Evolutionary conservation across 2,329 filamentous ascomycete genomes (phyloP).

Genomic region (Passalora sequoiae): DNA sequence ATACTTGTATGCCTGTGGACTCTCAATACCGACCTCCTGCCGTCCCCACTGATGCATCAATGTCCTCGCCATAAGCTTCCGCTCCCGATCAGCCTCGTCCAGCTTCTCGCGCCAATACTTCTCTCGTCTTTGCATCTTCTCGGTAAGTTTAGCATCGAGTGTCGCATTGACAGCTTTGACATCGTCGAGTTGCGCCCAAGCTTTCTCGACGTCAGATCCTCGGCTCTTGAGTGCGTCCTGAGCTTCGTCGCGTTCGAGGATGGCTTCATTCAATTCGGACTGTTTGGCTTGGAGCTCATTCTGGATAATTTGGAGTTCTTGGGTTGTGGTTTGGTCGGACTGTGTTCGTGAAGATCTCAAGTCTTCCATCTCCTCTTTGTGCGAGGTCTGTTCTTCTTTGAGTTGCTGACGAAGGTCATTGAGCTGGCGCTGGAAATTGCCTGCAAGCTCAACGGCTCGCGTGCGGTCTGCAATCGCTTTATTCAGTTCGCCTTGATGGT

Average conservation of each 20-base stretch:
- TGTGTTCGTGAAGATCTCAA: conserved; percentile 15
- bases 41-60: conserved; percentile 81
- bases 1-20: conserved; percentile 34
- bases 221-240: conserved; percentile 18
- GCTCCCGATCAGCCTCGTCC: conserved; percentile 28
- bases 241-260: conserved; percentile 26
- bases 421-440: conserved; percentile 20
- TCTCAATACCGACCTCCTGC: conserved; percentile 33
- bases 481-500: conserved; percentile 17
- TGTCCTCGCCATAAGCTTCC: conserved; percentile 39
- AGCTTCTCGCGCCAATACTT: conserved; percentile 22
- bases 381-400: conserved; percentile 18
- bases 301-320: conserved; percentile 17
- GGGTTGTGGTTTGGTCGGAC: conserved; percentile 10
- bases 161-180: conserved; percentile 22
- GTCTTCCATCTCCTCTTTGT: conserved; percentile 21
- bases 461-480: conserved; percentile 17
- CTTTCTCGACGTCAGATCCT: conserved; percentile 6
- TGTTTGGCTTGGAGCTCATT: conserved; percentile 22
- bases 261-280: conserved; percentile 24
- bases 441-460: conserved; percentile 21
- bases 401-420: conserved; percentile 25
- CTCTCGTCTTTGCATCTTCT: conserved; percentile 23
- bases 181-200: conserved; percentile 12
- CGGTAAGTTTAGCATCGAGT: conserved; percentile 23